Conservation (phyloP, 1,139 yeast genomes). For the Saccharomyces hybrid region DNA sequence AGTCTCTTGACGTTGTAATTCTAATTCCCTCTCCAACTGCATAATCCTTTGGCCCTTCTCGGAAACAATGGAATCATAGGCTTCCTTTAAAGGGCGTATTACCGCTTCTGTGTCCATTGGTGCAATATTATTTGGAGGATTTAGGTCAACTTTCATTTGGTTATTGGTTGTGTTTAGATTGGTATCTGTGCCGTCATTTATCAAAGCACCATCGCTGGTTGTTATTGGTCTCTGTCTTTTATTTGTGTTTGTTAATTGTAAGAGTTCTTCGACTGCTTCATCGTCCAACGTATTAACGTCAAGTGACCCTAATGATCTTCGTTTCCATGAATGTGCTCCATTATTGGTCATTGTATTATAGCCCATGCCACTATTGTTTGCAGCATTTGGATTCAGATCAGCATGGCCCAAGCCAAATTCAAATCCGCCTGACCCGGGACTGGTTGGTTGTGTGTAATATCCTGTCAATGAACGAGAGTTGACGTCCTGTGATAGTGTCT, state of each 20-base stretch:
- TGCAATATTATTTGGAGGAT: not conserved
- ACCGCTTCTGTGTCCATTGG: slow-evolving; percentile 7
- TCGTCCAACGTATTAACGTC: slow-evolving; percentile 25
- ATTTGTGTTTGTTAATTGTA: slow-evolving; percentile 21
- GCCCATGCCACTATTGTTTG: slow-evolving; percentile 1
- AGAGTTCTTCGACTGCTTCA: slow-evolving; percentile 26
- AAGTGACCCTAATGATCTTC: slow-evolving; percentile 24
- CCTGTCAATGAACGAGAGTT: slow-evolving; percentile 23
- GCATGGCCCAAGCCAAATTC: slow-evolving; percentile 13
- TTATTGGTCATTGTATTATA: slow-evolving; percentile 4
- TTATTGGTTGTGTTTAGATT: not conserved
- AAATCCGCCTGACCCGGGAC: slow-evolving; percentile 21
- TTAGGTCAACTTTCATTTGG: not conserved
- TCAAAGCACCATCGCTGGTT: not conserved
- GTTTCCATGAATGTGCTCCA: slow-evolving; percentile 15
- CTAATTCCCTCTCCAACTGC: slow-evolving; percentile 27
- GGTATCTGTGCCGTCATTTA: not conserved
- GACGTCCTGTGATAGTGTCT: slow-evolving; percentile 23
- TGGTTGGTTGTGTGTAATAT: slow-evolving; percentile 29
- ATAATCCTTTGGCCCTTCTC: slow-evolving; percentile 28
- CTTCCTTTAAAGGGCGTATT: slow-evolving; percentile 15
- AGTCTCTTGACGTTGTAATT: slow-evolving; percentile 29
- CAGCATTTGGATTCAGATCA: slow-evolving; percentile 5
- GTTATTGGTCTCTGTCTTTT: slow-evolving; percentile 8
- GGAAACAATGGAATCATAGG: slow-evolving; percentile 23